A percentile compares a stretch with the other conserved stretches of the same genome.
These are phyloP conservation scores for Isoetes engelmannii DNA, from an alignment of 83 land plant genomes.

Conservation along the genomic window DNA sequence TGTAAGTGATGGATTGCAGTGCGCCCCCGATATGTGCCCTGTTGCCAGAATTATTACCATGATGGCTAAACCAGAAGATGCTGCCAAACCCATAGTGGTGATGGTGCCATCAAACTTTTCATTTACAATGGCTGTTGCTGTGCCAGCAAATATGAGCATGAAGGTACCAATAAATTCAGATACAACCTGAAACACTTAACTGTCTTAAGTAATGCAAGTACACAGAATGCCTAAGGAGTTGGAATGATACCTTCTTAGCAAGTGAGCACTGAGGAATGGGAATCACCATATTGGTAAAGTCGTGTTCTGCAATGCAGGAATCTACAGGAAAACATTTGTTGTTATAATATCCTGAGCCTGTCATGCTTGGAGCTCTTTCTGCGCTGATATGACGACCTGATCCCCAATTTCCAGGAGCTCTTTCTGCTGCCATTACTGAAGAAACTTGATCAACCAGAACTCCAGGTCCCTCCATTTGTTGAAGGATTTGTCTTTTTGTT, in stretches of 20 bases:
- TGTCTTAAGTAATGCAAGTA: not conserved
- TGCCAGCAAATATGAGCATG: conserved; percentile 15
- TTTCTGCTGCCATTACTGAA: not conserved
- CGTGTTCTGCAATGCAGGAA: not conserved
- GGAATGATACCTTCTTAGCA: not conserved
- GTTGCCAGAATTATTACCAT: conserved; percentile 9
- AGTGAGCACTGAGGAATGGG: not conserved
- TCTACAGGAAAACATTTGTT: not conserved
- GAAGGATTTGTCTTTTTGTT: not conserved
- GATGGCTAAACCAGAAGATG: conserved; percentile 11
- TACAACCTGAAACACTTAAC: not conserved
- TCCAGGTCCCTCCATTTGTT: not conserved
- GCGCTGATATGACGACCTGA: not conserved
- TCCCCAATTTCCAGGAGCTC: not conserved
- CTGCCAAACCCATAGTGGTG: conserved; percentile 8
- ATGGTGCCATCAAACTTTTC: conserved; percentile 8
- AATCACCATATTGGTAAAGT: not conserved
- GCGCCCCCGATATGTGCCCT: conserved; percentile 16
- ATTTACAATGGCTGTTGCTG: conserved; percentile 11
- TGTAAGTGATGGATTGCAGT: conserved; percentile 9
- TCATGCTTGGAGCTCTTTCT: not conserved
- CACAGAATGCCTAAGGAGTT: not conserved
- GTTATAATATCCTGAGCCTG: not conserved
- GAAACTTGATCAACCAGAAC: not conserved
- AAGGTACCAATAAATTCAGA: conserved; percentile 14